phyloP scores from a whole-genome alignment of 306 rosid genomes.

The Citrullus colocynthis region DNA sequence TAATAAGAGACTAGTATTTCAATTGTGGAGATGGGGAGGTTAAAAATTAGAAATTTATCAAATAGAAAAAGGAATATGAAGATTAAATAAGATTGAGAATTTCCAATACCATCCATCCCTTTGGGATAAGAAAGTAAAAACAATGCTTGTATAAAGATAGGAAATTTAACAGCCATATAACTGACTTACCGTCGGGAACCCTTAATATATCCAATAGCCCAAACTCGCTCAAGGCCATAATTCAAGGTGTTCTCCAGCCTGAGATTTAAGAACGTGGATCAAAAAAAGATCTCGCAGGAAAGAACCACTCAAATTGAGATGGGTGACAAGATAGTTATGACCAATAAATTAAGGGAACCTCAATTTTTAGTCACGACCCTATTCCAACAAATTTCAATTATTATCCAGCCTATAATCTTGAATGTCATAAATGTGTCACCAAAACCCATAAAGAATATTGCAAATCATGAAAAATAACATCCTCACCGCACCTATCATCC shows the following conservation, averaged over 20 bases:
- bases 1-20: not conserved
- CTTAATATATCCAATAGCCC: slow-evolving; percentile 93
- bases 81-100: not conserved
- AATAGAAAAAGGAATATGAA: not conserved
- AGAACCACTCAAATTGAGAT: not conserved
- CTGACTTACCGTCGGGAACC: slow-evolving; percentile 78
- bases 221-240: slow-evolving; percentile 97
- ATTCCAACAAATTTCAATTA: not conserved
- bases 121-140: not conserved
- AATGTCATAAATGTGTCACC: not conserved
- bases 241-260: slow-evolving; percentile 98
- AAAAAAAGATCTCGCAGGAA: not conserved
- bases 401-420: not conserved
- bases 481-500: not conserved
- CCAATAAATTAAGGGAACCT: not conserved
- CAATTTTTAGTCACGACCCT: not conserved
- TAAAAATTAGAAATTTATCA: not conserved
- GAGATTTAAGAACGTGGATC: slow-evolving; percentile 9
- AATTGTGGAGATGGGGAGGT: not conserved
- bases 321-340: not conserved
- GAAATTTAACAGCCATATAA: not conserved
- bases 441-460: not conserved
- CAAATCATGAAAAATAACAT: not conserved
- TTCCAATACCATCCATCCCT: not conserved
- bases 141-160: not conserved